phyloP scores from a whole-genome alignment of 179 eudicot genomes.

The Silene coronaria region DNA sequence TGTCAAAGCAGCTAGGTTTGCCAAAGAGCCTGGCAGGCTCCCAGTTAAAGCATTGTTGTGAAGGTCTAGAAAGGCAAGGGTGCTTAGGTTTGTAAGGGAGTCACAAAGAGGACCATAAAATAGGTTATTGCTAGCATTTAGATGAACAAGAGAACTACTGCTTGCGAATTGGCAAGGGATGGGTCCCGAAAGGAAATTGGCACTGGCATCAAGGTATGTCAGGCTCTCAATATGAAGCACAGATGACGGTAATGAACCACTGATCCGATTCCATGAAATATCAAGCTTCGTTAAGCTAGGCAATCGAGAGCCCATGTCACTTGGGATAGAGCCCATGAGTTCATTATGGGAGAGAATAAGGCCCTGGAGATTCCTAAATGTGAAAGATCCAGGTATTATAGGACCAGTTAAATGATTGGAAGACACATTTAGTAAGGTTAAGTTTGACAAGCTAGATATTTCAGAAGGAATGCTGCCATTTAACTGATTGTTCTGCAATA shows the following conservation, averaged over 20 bases:
- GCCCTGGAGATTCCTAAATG: conserved; percentile 69
- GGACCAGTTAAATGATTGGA: conserved; percentile 59
- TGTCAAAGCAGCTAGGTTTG: conserved; percentile 62
- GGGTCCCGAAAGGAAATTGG: conserved; percentile 57
- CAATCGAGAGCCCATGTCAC: conserved; percentile 35
- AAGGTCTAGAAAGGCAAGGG: conserved; percentile 68
- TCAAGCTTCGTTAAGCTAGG: conserved; percentile 77
- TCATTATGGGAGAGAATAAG: conserved; percentile 68
- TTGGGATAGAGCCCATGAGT: conserved; percentile 58
- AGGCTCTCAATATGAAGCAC: conserved; percentile 50
- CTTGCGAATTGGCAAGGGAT: conserved; percentile 39
- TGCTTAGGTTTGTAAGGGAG: conserved; percentile 53
- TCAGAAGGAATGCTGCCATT: conserved; percentile 73
- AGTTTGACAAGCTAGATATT: conserved; percentile 47
- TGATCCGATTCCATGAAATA: conserved; percentile 55
- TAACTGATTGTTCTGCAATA: conserved; percentile 59
- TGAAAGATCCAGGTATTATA: conserved; percentile 35
- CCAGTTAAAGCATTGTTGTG: conserved; percentile 70
- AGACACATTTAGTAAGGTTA: conserved; percentile 67
- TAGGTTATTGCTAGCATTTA: conserved; percentile 72
- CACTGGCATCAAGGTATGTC: conserved; percentile 57
- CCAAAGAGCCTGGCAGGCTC: conserved; percentile 48
- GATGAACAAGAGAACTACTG: conserved; percentile 44
- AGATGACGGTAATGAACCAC: conserved; percentile 55
- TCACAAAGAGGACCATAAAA: conserved; percentile 55